phyloP scores from a whole-genome alignment of 2,329 filamentous ascomycete species.

The Phaeosphaeria sp. region DNA sequence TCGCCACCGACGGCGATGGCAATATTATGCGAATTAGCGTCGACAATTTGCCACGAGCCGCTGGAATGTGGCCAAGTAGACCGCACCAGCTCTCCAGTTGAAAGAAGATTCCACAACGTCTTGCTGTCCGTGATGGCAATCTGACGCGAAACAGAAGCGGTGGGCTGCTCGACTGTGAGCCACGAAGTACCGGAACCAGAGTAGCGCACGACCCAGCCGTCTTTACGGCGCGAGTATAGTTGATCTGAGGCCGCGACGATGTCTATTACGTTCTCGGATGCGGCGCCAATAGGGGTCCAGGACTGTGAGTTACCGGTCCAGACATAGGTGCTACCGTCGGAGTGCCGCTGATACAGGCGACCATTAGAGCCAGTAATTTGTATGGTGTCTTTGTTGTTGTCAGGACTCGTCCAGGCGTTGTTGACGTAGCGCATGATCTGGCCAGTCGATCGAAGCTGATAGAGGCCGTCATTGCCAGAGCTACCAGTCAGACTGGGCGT shows the following conservation, averaged over 20 bases:
- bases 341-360: conserved; percentile 34
- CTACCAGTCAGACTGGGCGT: conserved; percentile 13
- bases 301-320: conserved; percentile 23
- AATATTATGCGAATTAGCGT: conserved; percentile 27
- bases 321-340: conserved; percentile 32
- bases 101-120: conserved; percentile 34
- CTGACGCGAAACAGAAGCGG: conserved; percentile 17
- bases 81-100: conserved; percentile 33
- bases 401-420: conserved; percentile 24
- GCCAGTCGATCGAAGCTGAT: conserved; percentile 33
- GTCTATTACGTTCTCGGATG: conserved; percentile 32
- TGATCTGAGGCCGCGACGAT: conserved; percentile 34
- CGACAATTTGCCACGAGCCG: conserved; percentile 30
- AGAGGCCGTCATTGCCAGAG: conserved; percentile 29
- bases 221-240: conserved; percentile 36
- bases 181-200: conserved; percentile 27
- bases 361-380: conserved; percentile 35
- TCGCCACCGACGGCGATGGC: conserved; percentile 34
- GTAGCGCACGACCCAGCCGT: conserved; percentile 36
- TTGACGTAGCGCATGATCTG: conserved; percentile 29
- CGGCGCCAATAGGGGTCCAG: conserved; percentile 30
- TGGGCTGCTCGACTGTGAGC: conserved; percentile 31
- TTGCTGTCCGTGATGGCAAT: conserved; percentile 35
- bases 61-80: conserved; percentile 27
- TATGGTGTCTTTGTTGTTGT: conserved; percentile 34